Evolutionary conservation across 306 rosid genomes (phyloP), one percentile per base, ranked within the genome.

Genomic region (Vachellia collinsii): DNA sequence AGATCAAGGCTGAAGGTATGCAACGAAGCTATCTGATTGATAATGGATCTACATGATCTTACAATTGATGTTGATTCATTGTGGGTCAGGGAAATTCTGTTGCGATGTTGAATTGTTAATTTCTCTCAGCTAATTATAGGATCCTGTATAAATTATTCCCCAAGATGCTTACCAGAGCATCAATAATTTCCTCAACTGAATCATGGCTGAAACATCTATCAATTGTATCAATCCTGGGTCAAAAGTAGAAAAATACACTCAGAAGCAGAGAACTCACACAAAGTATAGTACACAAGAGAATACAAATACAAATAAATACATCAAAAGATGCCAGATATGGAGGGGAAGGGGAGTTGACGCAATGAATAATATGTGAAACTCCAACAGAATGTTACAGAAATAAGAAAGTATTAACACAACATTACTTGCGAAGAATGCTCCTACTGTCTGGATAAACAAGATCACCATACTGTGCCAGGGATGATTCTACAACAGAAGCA

Each of bases 381-480:
- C 68, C 20, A 42, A 20, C 56, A 56, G 56, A 70, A 29, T 56
- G n/a, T 8, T 12, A 54, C 73, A 13, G 69, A 88, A 69, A 79
- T 59, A 66, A 83, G 81, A 74, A 72, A 37, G 29, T 16, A 46
- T 58, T 64, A 78, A 81, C 48, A 80, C 82, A 87, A 81, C 85
- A 75, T 78, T 95, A 95, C 99, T 88, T 92, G 78, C 77, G 79
- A 84, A 95, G 90, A 80, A 93, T 79, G 63, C 98, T 89, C 43
- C 84, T 80, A 73, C 80, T 86, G 78, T 95, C 92, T 58, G 89
- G 96, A 88, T 93, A 89, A 78, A 95, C 98, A 81, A 95, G 86
- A 83, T 93, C 99, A 81, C 93, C 93, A 77, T 93, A 95, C 62
- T 91, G 97, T 17, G 91, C 92, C 72, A 93, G 98, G 74, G 99